Percentiles rank a stretch among this genome's conserved stretches.
Evolutionary conservation across 805 yeast species (phyloP).

Genomic region (Limtongozyma cylindracea): DNA sequence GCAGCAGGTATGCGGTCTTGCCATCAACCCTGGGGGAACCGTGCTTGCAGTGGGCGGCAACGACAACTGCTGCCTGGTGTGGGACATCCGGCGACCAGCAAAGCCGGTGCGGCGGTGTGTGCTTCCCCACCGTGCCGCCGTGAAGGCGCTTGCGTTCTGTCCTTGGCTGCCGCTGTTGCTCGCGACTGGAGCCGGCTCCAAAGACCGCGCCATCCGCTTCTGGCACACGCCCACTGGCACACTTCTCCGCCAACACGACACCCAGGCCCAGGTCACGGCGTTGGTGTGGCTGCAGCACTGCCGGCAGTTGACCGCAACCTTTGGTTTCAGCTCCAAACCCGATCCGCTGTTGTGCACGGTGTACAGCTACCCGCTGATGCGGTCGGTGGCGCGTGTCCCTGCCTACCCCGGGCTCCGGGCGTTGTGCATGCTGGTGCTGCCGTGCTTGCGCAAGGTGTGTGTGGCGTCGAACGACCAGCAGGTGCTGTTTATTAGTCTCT

Average conservation of each 20-base stretch:
- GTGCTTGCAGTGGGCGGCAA: conserved; percentile 67
- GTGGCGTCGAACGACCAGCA: conserved; percentile 62
- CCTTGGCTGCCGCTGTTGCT: conserved; percentile 68
- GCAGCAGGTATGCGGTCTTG: too few relatives aligned
- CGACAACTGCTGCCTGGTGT: conserved; percentile 55
- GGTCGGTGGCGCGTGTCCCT: conserved; percentile 18
- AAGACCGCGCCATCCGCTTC: conserved; percentile 55
- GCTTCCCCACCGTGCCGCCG: conserved; percentile 61
- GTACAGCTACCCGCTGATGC: conserved; percentile 44
- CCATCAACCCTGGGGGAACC: conserved; percentile 22
- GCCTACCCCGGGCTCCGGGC: conserved; percentile 25
- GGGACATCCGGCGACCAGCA: conserved; percentile 23
- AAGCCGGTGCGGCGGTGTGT: conserved; percentile 18
- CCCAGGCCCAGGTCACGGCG: conserved; percentile 59
- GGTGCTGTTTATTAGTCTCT: too few relatives aligned
- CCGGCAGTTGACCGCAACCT: conserved; percentile 51
- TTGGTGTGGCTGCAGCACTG: conserved; percentile 45
- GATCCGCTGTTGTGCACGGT: conserved; percentile 27
- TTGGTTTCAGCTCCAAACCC: conserved; percentile 44
- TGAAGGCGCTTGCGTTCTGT: conserved; percentile 73
- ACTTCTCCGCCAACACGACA: conserved; percentile 23
- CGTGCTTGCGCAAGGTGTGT: conserved; percentile 34
- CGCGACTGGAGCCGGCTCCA: conserved; percentile 83
- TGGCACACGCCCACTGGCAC: conserved; percentile 79
- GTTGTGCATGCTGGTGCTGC: conserved; percentile 40